Conservation (phyloP, 306 rosid genomes). For the Crotalaria pallida region DNA sequence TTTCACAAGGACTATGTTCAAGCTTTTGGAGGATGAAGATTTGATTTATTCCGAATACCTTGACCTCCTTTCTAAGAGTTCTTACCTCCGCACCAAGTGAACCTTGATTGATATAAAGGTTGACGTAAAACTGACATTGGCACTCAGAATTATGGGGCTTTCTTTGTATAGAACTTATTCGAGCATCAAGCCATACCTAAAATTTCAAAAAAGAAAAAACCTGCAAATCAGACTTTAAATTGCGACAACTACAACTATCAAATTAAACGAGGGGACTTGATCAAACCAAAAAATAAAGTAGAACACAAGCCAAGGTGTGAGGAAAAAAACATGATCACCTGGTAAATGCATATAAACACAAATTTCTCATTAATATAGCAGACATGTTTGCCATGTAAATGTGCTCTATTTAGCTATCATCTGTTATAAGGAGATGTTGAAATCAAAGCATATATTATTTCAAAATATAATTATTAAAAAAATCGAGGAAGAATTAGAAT, state of each 20-base stretch:
- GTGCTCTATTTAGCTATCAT: constrained; percentile 14
- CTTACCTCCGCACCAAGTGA: constrained; percentile 71
- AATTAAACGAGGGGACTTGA: background rate
- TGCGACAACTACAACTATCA: constrained; percentile 1
- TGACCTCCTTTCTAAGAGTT: constrained; percentile 52
- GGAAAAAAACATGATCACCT: background rate
- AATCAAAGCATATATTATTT: background rate
- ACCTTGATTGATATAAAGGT: constrained; percentile 66
- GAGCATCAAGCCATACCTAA: constrained; percentile 77
- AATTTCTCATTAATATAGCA: background rate
- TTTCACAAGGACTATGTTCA: constrained; percentile 36
- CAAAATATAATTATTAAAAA: background rate
- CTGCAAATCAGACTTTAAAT: background rate
- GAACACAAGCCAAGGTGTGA: background rate
- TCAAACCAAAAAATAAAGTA: background rate
- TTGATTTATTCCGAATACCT: constrained; percentile 47
- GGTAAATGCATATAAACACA: background rate
- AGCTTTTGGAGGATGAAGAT: constrained; percentile 72
- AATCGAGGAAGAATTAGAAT: background rate
- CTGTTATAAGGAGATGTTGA: background rate
- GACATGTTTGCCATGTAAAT: constrained; percentile 4
- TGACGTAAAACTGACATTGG: constrained; percentile 65
- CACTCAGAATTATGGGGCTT: constrained; percentile 68
- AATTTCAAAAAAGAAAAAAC: background rate
- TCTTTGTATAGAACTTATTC: constrained; percentile 78